Percentiles rank a stretch among this genome's conserved stretches.
Evolutionary conservation across 139 green algal genomes (phyloP).

Genomic region (Dunaliella primolecta): DNA sequence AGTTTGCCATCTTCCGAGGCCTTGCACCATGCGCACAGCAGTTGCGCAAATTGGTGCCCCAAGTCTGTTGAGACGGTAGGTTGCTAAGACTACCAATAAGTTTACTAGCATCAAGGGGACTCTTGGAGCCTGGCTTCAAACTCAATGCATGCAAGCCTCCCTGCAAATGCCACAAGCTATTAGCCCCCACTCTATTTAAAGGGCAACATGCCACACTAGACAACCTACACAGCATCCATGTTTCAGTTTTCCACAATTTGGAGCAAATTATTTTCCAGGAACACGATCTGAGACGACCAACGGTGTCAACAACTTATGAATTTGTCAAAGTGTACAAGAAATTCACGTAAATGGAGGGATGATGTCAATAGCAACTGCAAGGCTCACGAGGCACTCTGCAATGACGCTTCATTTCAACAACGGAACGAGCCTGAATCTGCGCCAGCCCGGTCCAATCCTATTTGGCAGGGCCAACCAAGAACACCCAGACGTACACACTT

Average conservation of each 20-base stretch:
- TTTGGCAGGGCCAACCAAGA: neutral
- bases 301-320: neutral
- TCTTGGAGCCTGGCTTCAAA: no score
- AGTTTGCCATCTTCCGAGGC: slow-evolving; percentile 20
- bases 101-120: no score
- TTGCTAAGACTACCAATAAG: no score
- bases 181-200: neutral
- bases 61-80: neutral
- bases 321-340: neutral
- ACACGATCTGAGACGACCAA: neutral
- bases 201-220: neutral
- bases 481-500: neutral
- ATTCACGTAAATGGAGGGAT: neutral
- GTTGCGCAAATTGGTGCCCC: neutral
- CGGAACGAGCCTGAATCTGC: neutral
- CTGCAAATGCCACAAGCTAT: neutral
- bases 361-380: neutral
- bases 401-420: no score
- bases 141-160: neutral
- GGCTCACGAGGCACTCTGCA: neutral
- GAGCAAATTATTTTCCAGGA: neutral
- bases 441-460: neutral
- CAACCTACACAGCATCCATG: neutral
- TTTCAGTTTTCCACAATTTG: no score
- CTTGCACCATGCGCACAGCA: neutral